Evolutionary conservation across 441 rosid genomes (phyloP).

Genomic region (Melastoma candidum): DNA sequence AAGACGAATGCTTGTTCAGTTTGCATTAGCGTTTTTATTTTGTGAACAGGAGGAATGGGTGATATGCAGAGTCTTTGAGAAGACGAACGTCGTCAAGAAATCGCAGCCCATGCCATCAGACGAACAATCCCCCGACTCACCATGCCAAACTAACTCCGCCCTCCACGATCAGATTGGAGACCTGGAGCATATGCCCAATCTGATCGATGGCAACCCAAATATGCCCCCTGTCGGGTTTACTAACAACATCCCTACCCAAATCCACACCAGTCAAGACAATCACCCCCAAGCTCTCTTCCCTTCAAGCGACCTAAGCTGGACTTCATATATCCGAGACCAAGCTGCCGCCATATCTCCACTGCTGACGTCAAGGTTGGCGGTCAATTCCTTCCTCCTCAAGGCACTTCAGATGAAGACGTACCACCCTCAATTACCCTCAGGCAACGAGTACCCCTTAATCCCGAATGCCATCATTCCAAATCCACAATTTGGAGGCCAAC

Average conservation of each 20-base stretch:
- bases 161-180: slow-evolving; percentile 7
- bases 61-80: too few relatives aligned
- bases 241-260: not conserved
- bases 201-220: slow-evolving; percentile 3
- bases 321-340: too few relatives aligned
- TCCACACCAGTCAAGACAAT: not conserved
- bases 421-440: too few relatives aligned
- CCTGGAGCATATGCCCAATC: not conserved
- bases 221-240: not conserved
- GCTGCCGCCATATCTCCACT: not conserved
- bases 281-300: not conserved
- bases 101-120: too few relatives aligned
- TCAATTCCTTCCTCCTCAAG: slow-evolving; percentile 6
- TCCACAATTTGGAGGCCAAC: too few relatives aligned
- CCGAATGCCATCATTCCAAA: too few relatives aligned
- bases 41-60: too few relatives aligned
- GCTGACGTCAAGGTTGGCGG: not conserved
- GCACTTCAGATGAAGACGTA: slow-evolving; percentile 3
- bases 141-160: not conserved
- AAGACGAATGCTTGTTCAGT: too few relatives aligned
- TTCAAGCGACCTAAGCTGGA: not conserved
- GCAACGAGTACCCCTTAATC: not conserved
- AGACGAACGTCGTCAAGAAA: too few relatives aligned
- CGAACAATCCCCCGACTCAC: slow-evolving; percentile 7
- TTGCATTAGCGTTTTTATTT: too few relatives aligned